phyloP scores from a whole-genome alignment of 1,284 basidiomycete species.

The Marasmius tenuissimus region DNA sequence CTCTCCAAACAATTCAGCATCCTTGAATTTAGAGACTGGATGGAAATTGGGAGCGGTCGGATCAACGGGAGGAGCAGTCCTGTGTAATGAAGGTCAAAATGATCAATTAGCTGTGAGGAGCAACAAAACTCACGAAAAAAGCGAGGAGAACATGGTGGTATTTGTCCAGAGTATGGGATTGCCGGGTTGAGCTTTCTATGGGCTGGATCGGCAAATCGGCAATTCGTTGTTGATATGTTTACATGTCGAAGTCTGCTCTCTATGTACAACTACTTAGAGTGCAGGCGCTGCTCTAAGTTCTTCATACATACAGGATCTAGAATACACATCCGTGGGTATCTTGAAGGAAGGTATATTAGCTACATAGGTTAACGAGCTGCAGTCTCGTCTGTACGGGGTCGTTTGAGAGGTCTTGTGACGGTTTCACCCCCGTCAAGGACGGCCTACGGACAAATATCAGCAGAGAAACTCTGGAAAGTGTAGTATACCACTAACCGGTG shows the following conservation, averaged over 20 bases:
- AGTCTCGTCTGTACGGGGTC: background rate
- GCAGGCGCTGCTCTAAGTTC: background rate
- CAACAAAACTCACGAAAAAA: conserved; percentile 63
- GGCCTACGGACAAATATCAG: background rate
- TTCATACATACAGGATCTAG: background rate
- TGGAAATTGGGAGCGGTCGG: conserved; percentile 75
- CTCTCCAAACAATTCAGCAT: conserved; percentile 67
- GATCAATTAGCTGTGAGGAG: conserved; percentile 6
- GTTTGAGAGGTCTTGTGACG: conserved; percentile 6
- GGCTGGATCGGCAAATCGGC: too few species aligned
- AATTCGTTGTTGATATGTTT: background rate
- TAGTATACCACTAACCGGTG: background rate
- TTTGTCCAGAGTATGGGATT: conserved; percentile 9
- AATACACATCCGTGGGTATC: background rate
- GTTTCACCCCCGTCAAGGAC: background rate
- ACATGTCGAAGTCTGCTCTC: background rate
- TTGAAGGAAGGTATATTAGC: background rate
- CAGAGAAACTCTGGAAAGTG: background rate
- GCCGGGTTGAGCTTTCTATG: background rate
- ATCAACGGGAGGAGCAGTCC: conserved; percentile 55
- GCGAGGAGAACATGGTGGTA: conserved; percentile 66
- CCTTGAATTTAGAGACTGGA: conserved; percentile 63
- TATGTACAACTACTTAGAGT: background rate
- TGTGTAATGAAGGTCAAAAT: conserved; percentile 28
- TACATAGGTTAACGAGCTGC: background rate